Base-by-base conservation (phyloP, 139 green algal species). In the Micromonas commoda region DNA sequence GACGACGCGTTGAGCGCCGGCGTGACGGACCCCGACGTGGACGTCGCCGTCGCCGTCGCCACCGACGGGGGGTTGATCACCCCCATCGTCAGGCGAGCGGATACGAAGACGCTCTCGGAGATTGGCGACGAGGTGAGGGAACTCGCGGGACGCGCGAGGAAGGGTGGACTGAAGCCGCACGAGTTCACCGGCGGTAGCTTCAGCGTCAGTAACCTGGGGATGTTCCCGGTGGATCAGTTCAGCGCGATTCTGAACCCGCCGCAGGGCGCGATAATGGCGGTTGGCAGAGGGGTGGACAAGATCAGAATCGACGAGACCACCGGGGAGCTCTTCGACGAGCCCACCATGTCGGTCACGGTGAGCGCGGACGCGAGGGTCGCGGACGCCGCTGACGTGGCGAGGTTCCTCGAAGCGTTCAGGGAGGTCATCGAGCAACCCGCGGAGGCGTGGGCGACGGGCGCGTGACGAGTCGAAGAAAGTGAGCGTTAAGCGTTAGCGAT, bases 171-270 rank as follows among this genome's bases (percentile, higher is more conserved):
- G 34, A 70, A 79, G 69, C 94, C 94, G 0, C 80, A 92, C 32
- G 95, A 99, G 31, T 83, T 84, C 69, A 75, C 75, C 29, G 76
- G 72, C 2, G 80, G 80, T 13, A 77, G 57, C 35, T 83, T 83
- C 69, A 45, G n/a, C 53, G n/a, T 85, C 9, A 85, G 78, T 20
- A 84, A 83, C 80, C 61, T 85, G 13, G 71, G 95, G 82, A 99
- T 99, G 95, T 97, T 87, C 68, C 89, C 90, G 52, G 82, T 99
- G 28, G 89, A 89, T 53, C 82, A 95, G 77, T 99, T 98, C 85
- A 81, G 85, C 2, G 95, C 95, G 73, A 98, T 99, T 83, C 83
- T 98, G 76, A 99, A 99, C 86, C 95, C 93, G 21, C 61, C 79
- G 31, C 85, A 92, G 83, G 84, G 87, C 0, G 80, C 79, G 74